phyloP scores from a whole-genome alignment of 1,139 yeast species.

The Geotrichum restrictum region DNA sequence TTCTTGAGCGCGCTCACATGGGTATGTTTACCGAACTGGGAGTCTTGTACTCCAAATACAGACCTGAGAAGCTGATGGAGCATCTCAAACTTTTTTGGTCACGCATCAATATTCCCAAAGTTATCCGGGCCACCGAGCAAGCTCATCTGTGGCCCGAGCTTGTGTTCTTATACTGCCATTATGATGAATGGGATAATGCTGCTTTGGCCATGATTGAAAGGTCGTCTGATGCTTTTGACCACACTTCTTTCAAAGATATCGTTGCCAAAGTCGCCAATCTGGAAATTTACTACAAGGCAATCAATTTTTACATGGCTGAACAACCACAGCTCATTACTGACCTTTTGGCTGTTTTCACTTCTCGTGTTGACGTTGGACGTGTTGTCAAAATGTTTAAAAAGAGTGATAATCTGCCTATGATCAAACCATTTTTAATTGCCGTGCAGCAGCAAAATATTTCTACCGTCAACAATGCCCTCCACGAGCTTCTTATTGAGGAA shows the following conservation, averaged over 20 bases:
- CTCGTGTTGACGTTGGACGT: slow-evolving; percentile 91
- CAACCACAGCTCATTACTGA: slow-evolving; percentile 90
- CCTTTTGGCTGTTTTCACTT: slow-evolving; percentile 73
- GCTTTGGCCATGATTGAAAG: slow-evolving; percentile 96
- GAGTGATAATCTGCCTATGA: slow-evolving; percentile 91
- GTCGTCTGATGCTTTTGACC: slow-evolving; percentile 91
- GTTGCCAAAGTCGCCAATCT: slow-evolving; percentile 91
- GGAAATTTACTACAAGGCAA: slow-evolving; percentile 95
- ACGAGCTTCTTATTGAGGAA: slow-evolving; percentile 91
- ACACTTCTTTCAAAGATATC: slow-evolving; percentile 87
- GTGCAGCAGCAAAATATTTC: slow-evolving; percentile 88
- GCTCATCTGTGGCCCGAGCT: slow-evolving; percentile 96
- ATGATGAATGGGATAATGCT: slow-evolving; percentile 99
- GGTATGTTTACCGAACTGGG: slow-evolving; percentile 99
- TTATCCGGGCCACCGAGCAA: slow-evolving; percentile 84
- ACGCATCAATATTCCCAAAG: slow-evolving; percentile 95
- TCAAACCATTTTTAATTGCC: slow-evolving; percentile 88
- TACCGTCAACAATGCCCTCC: slow-evolving; percentile 91
- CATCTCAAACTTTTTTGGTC: slow-evolving; percentile 98
- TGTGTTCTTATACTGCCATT: slow-evolving; percentile 93
- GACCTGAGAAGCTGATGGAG: slow-evolving; percentile 89
- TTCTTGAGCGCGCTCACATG: slow-evolving; percentile 98
- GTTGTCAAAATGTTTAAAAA: slow-evolving; percentile 92
- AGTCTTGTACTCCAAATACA: slow-evolving; percentile 80
- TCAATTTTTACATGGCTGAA: slow-evolving; percentile 86